Percentiles rank a stretch among this genome's conserved stretches.
These are phyloP conservation scores for Mucor racemosus DNA, from an alignment of 371 early-diverging fungal genomes.

Conservation along the genomic window DNA sequence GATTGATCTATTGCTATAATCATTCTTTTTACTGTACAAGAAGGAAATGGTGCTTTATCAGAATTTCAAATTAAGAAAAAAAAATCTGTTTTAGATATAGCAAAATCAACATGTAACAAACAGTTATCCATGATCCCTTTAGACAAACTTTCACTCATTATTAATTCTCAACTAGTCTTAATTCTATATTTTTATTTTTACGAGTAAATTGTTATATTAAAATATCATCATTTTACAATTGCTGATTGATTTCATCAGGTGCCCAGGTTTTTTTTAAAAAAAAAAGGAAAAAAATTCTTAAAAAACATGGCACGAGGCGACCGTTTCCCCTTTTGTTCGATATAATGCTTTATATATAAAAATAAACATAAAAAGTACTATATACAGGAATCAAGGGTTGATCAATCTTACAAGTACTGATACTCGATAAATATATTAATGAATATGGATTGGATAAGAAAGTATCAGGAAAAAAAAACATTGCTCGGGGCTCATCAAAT, in stretches of 20 bases:
- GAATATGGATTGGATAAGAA: not conserved
- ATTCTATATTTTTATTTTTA: too few species aligned
- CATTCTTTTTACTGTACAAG: not conserved
- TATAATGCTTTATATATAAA: not conserved
- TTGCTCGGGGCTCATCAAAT: not conserved
- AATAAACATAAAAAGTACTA: not conserved
- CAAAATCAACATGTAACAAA: not conserved
- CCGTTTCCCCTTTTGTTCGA: constrained; percentile 1
- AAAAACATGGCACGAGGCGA: not conserved
- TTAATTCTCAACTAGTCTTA: too few species aligned
- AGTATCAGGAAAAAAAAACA: not conserved
- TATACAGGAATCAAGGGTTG: not conserved
- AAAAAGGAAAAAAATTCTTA: not conserved
- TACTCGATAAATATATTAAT: not conserved
- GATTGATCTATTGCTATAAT: not conserved
- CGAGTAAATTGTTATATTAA: not conserved
- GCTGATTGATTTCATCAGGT: constrained; percentile 1
- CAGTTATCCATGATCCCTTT: too few species aligned
- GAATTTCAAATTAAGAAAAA: not conserved
- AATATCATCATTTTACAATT: not conserved
- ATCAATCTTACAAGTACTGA: not conserved
- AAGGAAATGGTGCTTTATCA: not conserved
- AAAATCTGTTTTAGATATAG: not conserved
- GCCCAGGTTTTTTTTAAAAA: not conserved
- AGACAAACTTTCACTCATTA: too few species aligned